phyloP scores from a whole-genome alignment of 345 rosid genomes.

The Durio zibethinus region DNA sequence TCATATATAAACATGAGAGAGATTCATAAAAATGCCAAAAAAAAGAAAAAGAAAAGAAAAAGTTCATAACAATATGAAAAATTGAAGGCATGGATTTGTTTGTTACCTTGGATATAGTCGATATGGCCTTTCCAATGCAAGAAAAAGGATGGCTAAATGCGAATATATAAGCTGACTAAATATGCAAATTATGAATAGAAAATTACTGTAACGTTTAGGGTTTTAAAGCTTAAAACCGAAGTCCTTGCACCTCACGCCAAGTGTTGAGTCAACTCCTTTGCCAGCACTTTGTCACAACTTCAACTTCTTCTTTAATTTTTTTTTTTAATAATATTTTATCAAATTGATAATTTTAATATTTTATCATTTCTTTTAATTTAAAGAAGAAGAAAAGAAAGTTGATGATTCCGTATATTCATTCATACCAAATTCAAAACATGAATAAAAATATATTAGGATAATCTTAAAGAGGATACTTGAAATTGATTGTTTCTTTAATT shows the following conservation, averaged over 20 bases:
- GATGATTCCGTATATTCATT: too few relatives aligned
- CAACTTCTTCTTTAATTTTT: too few relatives aligned
- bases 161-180: neutral
- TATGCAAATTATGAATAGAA: neutral
- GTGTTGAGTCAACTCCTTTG: neutral
- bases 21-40: neutral
- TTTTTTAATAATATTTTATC: too few relatives aligned
- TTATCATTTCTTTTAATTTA: too few relatives aligned
- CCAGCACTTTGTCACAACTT: neutral
- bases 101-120: neutral
- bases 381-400: too few relatives aligned
- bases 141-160: neutral
- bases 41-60: neutral
- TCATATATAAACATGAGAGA: too few relatives aligned
- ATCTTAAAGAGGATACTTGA: too few relatives aligned
- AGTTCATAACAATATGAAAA: neutral
- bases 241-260: neutral
- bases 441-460: too few relatives aligned
- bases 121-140: neutral
- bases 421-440: too few relatives aligned
- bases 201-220: neutral
- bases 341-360: too few relatives aligned
- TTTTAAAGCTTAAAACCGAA: neutral
- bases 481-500: too few relatives aligned
- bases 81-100: neutral